These are phyloP conservation scores for Baeospora myosura DNA, from an alignment of 1,284 basidiomycete genomes.

Conservation along the genomic window DNA sequence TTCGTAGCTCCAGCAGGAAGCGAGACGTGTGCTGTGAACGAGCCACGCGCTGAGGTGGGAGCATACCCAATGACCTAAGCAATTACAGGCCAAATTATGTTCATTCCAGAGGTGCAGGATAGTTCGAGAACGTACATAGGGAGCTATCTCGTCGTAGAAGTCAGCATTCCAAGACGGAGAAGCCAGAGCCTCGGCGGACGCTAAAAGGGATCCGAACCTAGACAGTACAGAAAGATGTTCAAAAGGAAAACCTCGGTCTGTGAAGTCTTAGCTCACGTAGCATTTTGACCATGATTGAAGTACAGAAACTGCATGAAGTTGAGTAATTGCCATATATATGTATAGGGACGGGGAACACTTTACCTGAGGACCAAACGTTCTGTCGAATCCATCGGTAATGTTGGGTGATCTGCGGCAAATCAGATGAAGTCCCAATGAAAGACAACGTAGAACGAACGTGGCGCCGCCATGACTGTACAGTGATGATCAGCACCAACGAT, in stretches of 20 bases:
- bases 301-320: slow-evolving; percentile 16
- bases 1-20: slow-evolving; percentile 17
- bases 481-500: too few relatives aligned
- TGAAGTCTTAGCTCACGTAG: neutral
- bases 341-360: neutral
- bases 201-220: too few relatives aligned
- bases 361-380: slow-evolving; percentile 22
- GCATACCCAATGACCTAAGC: slow-evolving; percentile 11
- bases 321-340: neutral
- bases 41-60: slow-evolving; percentile 11
- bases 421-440: too few relatives aligned
- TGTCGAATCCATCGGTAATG: slow-evolving; percentile 22
- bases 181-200: slow-evolving; percentile 20
- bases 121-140: too few relatives aligned
- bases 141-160: slow-evolving; percentile 23
- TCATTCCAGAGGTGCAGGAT: slow-evolving; percentile 1
- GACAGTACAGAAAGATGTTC: too few relatives aligned
- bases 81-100: neutral
- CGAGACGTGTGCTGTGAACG: slow-evolving; percentile 14
- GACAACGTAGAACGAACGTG: too few relatives aligned
- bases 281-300: slow-evolving; percentile 17
- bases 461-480: too few relatives aligned
- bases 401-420: slow-evolving; percentile 21
- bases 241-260: neutral
- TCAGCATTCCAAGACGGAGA: slow-evolving; percentile 20